Base-by-base conservation (phyloP, 148 eudicot species). In the Rhododendron griersonianum region DNA sequence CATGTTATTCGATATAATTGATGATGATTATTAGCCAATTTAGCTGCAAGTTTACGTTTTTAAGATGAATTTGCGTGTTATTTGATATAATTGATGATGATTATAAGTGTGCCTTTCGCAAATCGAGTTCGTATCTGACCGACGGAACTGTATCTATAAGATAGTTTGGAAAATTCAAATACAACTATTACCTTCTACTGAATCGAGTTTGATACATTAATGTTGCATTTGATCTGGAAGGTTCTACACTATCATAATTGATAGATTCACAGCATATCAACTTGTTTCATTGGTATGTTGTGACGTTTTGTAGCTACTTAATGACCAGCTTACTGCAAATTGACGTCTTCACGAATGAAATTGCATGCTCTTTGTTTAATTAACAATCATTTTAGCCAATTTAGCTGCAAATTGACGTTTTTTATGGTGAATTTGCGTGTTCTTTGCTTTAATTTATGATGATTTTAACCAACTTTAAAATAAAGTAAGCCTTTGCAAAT, bases 141-240 rank as follows among this genome's bases (percentile, higher is more conserved):
- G 8, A 57, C 71, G 91, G 91, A 73, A 89, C 89, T 88, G 99
- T 95, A 83, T 86, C 65, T 57, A 5, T 57, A 19, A 19, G 93
- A 80, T 81, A 19, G 28, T 57, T n/a, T 51, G 16, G 0, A 28
- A 18, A 19, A 35, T 87, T 83, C 57, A 16, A 21, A 53, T 39
- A 30, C 59, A 25, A 1, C 1, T 6, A 1, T 33, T 81, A 16
- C 5, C 21, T 75, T 18, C 85, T 15, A 7, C 81, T 71, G 35
- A 44, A 30, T 78, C 76, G 25, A 37, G 41, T 73, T 81, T 71
- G 80, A 33, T 63, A 8, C 25, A 57, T 19, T 18, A 57, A 57
- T 57, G 23, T 57, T 57, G 65, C 9, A 57, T 57, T 57, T 0
- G n/a, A 57, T 19, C 65, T 57, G 65, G 65, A 57, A 57, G n/a